Percentiles rank a stretch among this genome's conserved stretches.
phyloP scores from a whole-genome alignment of 2,329 filamentous ascomycete genomes.

The Aspergillus melleus region DNA sequence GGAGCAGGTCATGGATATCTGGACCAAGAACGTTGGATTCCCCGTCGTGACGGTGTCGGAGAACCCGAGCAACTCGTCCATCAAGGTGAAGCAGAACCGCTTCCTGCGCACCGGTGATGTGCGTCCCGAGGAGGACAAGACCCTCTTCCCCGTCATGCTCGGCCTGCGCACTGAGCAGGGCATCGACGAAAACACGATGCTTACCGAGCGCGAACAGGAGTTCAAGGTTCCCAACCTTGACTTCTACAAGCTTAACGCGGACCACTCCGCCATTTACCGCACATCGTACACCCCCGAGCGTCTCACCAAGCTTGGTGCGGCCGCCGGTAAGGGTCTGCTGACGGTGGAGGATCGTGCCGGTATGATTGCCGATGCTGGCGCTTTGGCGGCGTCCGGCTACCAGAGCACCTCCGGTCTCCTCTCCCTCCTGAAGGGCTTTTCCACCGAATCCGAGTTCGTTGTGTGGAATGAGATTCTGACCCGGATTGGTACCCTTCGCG shows the following conservation, averaged over 20 bases:
- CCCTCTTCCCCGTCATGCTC: slow-evolving; percentile 86
- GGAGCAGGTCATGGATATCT: slow-evolving; percentile 86
- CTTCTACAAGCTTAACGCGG: slow-evolving; percentile 96
- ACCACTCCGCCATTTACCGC: slow-evolving; percentile 89
- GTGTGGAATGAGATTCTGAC: slow-evolving; percentile 92
- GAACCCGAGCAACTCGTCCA: slow-evolving; percentile 66
- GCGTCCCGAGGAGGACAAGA: slow-evolving; percentile 86
- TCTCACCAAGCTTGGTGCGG: slow-evolving; percentile 81
- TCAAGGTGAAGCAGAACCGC: slow-evolving; percentile 90
- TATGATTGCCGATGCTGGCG: slow-evolving; percentile 91
- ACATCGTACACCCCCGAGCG: slow-evolving; percentile 84
- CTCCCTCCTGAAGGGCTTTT: slow-evolving; percentile 80
- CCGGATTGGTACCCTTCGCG: slow-evolving; percentile 74
- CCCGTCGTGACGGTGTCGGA: slow-evolving; percentile 87
- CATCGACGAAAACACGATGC: slow-evolving; percentile 72
- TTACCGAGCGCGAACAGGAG: slow-evolving; percentile 70
- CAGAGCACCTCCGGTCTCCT: slow-evolving; percentile 90
- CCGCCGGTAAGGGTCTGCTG: slow-evolving; percentile 76
- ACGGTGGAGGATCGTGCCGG: slow-evolving; percentile 89
- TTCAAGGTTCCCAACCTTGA: slow-evolving; percentile 77
- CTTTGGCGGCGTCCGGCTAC: slow-evolving; percentile 84
- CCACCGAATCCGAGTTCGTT: slow-evolving; percentile 79
- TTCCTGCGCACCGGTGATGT: slow-evolving; percentile 91
- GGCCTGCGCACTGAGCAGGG: slow-evolving; percentile 82
- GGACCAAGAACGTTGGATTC: slow-evolving; percentile 95